Evolutionary conservation across 148 eudicot genomes (phyloP), one percentile per base, ranked within the genome.

Genomic region (Spergularia marina): DNA sequence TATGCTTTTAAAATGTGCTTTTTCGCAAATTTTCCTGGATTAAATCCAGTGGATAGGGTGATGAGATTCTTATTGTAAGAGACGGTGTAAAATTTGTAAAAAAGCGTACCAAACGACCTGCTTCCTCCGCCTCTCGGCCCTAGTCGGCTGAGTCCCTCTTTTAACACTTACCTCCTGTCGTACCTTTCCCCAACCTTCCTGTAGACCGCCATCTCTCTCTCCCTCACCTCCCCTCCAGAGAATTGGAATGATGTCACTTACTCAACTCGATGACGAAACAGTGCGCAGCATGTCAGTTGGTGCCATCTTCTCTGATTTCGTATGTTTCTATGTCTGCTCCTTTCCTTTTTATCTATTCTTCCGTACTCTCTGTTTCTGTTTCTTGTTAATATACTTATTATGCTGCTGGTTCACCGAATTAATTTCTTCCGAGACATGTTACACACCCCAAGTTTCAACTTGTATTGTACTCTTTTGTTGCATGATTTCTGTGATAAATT

Each of bases 251-350:
- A 74, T 65, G 77, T 23, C 88, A 59, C 65, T 94, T 3, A 66
- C 89, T 7, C 89, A 83, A 78, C 94, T 92, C 55, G 84, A 85
- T 53, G 98, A 94, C 65, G 92, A 86, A 2, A 84, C 79, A 11
- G 81, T 94, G 56, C 83, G 96, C 21, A 87, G 83, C 82, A 90
- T 94, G 97, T 80, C 92, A 11, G 78, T 92, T 47, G 98, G 83
- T 1, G 96, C 97, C 62, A 86, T 90, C 34, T 94, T 92, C 78
- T 83, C 96, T 0, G 98, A 94, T 82, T 94, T 87, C 53, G 97
- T 94, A 65, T 83, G 91, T 79, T 39, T 52, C 52, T 2, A 11
- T 60, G 23, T 36, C 21, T 49, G 12, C 44, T 54, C 62, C 66
- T 56, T 61, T 4, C 20, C 4, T 53, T 30, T 54, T 12, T 17